phyloP scores from a whole-genome alignment of 306 rosid genomes.

The Cotoneaster glaucophyllus region DNA sequence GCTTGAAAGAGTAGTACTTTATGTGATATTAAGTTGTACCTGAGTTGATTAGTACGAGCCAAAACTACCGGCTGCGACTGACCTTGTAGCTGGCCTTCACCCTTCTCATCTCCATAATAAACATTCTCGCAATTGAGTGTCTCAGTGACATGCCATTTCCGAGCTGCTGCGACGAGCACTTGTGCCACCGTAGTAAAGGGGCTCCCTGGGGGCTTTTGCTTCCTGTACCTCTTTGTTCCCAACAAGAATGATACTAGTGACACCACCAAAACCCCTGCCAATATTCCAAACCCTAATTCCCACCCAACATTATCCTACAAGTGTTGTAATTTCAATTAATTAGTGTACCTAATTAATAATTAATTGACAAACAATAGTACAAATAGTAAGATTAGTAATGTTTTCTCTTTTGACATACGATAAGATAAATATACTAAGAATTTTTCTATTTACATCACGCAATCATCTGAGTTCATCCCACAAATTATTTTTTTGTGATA shows the following conservation, averaged over 20 bases:
- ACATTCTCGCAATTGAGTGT: slow-evolving; percentile 7
- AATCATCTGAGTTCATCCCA: no score
- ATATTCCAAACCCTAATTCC: slow-evolving; percentile 49
- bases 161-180: slow-evolving; percentile 19
- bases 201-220: slow-evolving; percentile 41
- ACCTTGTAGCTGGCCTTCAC: neutral
- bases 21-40: slow-evolving; percentile 20
- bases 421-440: no score
- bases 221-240: slow-evolving; percentile 47
- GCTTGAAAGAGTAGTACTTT: no score
- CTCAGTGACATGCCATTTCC: slow-evolving; percentile 41
- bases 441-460: no score
- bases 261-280: slow-evolving; percentile 42
- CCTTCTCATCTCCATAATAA: slow-evolving; percentile 19
- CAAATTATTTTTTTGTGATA: no score
- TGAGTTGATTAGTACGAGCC: slow-evolving; percentile 36
- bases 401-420: no score
- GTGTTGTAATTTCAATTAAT: neutral
- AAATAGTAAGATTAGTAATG: no score
- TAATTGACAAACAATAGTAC: neutral
- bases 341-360: neutral
- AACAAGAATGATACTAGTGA: slow-evolving; percentile 42
- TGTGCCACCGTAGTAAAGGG: slow-evolving; percentile 34
- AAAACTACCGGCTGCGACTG: slow-evolving; percentile 22
- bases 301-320: neutral